phyloP scores from a whole-genome alignment of 306 rosid species.

The Malus sieversii region DNA sequence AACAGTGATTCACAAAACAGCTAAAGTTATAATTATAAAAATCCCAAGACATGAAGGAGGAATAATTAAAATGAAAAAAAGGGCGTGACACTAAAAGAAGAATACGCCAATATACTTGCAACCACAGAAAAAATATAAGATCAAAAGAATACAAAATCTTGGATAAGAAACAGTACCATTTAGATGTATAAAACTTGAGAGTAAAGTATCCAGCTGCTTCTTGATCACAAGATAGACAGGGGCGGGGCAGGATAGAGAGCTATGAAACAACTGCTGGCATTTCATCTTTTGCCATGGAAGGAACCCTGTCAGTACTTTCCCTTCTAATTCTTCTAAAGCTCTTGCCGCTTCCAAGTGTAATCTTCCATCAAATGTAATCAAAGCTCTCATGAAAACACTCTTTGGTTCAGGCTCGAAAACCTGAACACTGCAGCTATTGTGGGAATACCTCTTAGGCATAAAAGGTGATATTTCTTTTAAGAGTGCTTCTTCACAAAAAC shows the following conservation, averaged over 20 bases:
- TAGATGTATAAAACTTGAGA: conserved; percentile 36
- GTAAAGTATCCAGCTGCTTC: conserved; percentile 45
- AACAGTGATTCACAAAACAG: not conserved
- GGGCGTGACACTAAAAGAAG: not conserved
- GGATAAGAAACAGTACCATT: conserved; percentile 38
- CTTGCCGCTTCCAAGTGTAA: conserved; percentile 89
- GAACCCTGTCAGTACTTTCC: conserved; percentile 69
- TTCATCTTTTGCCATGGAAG: conserved; percentile 82
- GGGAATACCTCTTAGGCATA: conserved; percentile 56
- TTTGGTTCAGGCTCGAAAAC: conserved; percentile 58
- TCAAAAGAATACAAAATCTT: not conserved
- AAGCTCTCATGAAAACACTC: conserved; percentile 58
- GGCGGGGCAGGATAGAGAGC: conserved; percentile 53
- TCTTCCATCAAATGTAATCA: conserved; percentile 78
- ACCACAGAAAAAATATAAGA: not conserved
- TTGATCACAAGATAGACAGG: conserved; percentile 55
- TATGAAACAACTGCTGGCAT: conserved; percentile 74
- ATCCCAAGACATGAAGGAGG: not conserved
- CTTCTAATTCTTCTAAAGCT: conserved; percentile 82
- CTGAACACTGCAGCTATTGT: conserved; percentile 51
- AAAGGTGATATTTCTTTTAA: conserved; percentile 56
- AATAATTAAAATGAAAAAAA: not conserved
- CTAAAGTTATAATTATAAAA: not conserved
- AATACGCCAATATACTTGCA: not conserved
- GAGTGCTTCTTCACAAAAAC: conserved; percentile 67